These are phyloP conservation scores for Chaetoceros muelleri DNA, from an alignment of 108 stramenopile species.

Conservation along the genomic window DNA sequence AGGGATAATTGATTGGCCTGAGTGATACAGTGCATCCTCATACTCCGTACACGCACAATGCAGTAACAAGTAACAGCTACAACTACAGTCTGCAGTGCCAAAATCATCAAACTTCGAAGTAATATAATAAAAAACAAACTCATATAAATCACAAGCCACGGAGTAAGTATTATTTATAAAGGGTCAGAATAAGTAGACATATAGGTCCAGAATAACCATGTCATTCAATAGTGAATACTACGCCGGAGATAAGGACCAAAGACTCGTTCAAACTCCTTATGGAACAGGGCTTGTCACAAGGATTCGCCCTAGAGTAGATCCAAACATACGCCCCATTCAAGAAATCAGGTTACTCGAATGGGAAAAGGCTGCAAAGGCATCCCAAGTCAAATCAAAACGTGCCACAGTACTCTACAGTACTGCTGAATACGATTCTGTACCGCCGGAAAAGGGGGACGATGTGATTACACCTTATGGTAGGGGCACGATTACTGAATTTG, in stretches of 20 bases:
- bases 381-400: conserved; percentile 1
- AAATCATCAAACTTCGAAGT: too few species aligned
- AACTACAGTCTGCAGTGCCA: too few species aligned
- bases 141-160: too few species aligned
- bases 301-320: conserved; percentile 26
- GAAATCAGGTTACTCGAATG: conserved; percentile 59
- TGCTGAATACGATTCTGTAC: conserved; percentile 39
- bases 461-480: conserved; percentile 51
- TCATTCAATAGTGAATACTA: background rate
- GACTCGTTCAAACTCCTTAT: conserved; percentile 58
- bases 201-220: background rate
- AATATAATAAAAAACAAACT: too few species aligned
- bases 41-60: too few species aligned
- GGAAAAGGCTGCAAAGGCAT: conserved; percentile 5
- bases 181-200: background rate
- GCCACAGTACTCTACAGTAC: conserved; percentile 40
- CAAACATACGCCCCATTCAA: conserved; percentile 15
- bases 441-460: conserved; percentile 44
- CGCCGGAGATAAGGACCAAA: conserved; percentile 50
- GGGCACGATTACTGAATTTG: conserved; percentile 29
- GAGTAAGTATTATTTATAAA: too few species aligned
- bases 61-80: too few species aligned
- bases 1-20: too few species aligned
- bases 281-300: conserved; percentile 43
- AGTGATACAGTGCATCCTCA: too few species aligned